Evolutionary conservation across 768 basidiomycete genomes (phyloP), one percentile per base, ranked within the genome.

Genomic region (Rhizopogon rudus): DNA sequence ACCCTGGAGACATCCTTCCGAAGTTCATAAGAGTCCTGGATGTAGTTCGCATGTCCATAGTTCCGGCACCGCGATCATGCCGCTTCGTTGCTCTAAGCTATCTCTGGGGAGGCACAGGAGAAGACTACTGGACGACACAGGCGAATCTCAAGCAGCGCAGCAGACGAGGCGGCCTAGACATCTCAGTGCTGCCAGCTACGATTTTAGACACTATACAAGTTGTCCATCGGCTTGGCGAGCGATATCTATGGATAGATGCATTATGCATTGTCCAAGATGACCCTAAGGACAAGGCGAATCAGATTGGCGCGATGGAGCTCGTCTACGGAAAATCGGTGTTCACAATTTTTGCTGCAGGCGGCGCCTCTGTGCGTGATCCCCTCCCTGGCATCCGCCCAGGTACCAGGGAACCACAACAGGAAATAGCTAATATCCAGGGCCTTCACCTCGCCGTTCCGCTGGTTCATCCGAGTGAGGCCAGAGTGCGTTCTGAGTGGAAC

Each of bases 211-310:
- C 57, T 14, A 52, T 58, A 45, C 42, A 20, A 25, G 20, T 59
- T n/a, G 31, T 13, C 44, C 41, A 17, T 31, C 49, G 40, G 37
- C 31, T 58, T 40, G 46, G 56, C 25, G 41, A 42, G 25, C 45
- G 28, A n/a, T 58, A 59, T 42, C 5, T 58, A 17, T 58, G 57
- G 56, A 52, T 58, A 22, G 46, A 58, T 5, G 55, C 57, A 4
- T 29, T 58, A 16, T 58, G 57, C 29, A 59, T 59, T n/a, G 52
- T 58, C 14, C 56, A 58, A 51, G 41, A 58, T 35, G 20, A 31
- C 31, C 40, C 3, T 5, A 12, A 20, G 6, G 55, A 56, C 53
- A 56, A 43, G 16, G 14, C 10, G 16, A 28, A 22, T 22, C 55
- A 56, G 52, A 56, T 55, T 41, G n/a, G 40, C 39, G 35, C 52